Evolutionary conservation across 192 early-diverging fungal species (phyloP).

Genomic region (Coemansia sp.): DNA sequence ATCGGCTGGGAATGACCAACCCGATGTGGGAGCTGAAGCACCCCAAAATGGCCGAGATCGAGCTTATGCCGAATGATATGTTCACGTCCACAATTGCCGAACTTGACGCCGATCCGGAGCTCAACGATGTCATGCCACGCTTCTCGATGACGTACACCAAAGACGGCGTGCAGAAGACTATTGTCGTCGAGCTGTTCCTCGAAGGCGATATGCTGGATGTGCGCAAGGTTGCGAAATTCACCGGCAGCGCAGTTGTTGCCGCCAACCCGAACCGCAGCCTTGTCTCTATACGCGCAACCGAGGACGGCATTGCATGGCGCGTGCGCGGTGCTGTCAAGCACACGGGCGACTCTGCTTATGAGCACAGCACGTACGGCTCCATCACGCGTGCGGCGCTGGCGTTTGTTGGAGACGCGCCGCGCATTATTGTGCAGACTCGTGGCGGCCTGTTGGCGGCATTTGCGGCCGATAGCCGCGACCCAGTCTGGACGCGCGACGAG

Average conservation of each 20-base stretch:
- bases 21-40: constrained; percentile 46
- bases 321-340: constrained; percentile 15
- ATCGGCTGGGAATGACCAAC: constrained; percentile 26
- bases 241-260: constrained; percentile 8
- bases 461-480: constrained; percentile 37
- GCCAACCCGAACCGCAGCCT: constrained; percentile 10
- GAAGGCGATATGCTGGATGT: constrained; percentile 25
- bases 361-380: constrained; percentile 40
- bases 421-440: constrained; percentile 56
- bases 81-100: constrained; percentile 41
- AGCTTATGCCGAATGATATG: constrained; percentile 44
- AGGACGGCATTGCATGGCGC: constrained; percentile 24
- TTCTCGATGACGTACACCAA: constrained; percentile 40
- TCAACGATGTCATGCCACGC: constrained; percentile 14
- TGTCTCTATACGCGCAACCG: constrained; percentile 10
- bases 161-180: constrained; percentile 31
- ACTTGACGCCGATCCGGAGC: constrained; percentile 26
- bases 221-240: constrained; percentile 39
- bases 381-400: constrained; percentile 13
- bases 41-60: constrained; percentile 34
- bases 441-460: constrained; percentile 60
- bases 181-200: constrained; percentile 45
- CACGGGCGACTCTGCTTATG: constrained; percentile 34
- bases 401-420: constrained; percentile 13
- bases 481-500: constrained; percentile 86